Evolutionary conservation across 345 rosid species (phyloP), one percentile per base, ranked within the genome.

Genomic region (Euphorbia lathyris): DNA sequence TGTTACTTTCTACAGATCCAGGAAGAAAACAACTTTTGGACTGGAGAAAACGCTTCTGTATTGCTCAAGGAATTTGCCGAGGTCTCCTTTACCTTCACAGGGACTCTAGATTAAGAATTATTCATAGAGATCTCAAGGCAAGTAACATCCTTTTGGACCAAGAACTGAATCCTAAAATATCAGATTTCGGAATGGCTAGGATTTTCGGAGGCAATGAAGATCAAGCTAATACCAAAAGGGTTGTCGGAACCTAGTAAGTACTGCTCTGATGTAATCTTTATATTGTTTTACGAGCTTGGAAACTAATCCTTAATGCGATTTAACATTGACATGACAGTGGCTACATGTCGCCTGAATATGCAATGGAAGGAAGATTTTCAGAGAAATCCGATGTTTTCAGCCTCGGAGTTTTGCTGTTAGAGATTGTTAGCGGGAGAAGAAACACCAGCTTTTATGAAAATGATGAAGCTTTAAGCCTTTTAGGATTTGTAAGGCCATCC

Each of bases 151-250:
- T 74, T 43, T 43, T 74, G 45, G 77, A 74, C 72, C 58, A 30
- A 22, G 72, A 74, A 10, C 25, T 74, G 23, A 68, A 68, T 55
- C 77, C 77, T 5, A 74, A 74, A 32, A 74, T 74, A 2, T 74
- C 73, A 51, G 77, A 74, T 62, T 74, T 74, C 40, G 77, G 73
- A 27, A 53, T 42, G 58, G 77, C 72, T 3, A 61, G 68, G 47
- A 74, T 74, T 36, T 74, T 74, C 19, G 68, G 76, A 16, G 48
- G 38, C 47, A 55, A 68, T 29, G 50, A 74, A 42, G 68, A 52
- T 58, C 51, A 68, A 52, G 76, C 71, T 45, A 73, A 73, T 1
- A 74, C 77, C 38, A 29, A 1, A 0, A 62, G 64, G 13, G 63
- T 74, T 20, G 73, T 68, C 0, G 77, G 72, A 40, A 74, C 72